Percentiles rank a stretch among this genome's conserved stretches.
These are phyloP conservation scores for Cyberlindnera mississippiensis DNA, from an alignment of 805 yeast species.

Conservation along the genomic window DNA sequence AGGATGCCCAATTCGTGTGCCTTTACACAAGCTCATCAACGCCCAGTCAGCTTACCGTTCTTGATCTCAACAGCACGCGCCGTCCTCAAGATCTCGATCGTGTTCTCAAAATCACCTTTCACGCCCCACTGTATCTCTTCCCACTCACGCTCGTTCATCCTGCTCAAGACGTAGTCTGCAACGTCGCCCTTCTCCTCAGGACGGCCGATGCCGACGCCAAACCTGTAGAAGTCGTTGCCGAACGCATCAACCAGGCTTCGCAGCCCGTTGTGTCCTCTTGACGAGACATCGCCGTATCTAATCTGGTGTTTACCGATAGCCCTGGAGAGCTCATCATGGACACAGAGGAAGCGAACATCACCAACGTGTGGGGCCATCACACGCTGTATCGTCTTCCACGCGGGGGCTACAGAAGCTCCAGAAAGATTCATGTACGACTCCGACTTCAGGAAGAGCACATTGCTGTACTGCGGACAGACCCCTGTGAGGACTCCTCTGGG, in stretches of 20 bases:
- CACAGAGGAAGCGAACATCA: conserved; percentile 46
- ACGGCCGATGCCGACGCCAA: conserved; percentile 77
- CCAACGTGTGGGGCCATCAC: conserved; percentile 19
- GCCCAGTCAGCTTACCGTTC: conserved; percentile 1
- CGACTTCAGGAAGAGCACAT: conserved; percentile 47
- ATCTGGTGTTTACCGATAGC: conserved; percentile 63
- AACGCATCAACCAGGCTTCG: conserved; percentile 46
- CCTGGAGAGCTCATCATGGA: conserved; percentile 77
- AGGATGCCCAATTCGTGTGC: too few species aligned
- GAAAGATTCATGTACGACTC: conserved; percentile 65
- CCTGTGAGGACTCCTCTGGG: conserved; percentile 1
- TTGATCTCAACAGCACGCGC: neutral
- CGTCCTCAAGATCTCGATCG: conserved; percentile 29
- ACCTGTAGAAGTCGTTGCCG: conserved; percentile 54
- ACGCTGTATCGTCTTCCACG: conserved; percentile 39
- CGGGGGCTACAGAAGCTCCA: conserved; percentile 51
- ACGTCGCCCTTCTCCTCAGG: conserved; percentile 44
- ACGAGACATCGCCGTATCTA: conserved; percentile 54
- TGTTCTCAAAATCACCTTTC: conserved; percentile 36
- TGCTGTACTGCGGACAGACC: conserved; percentile 16
- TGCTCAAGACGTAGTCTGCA: conserved; percentile 59
- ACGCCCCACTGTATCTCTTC: conserved; percentile 37
- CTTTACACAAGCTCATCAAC: too few species aligned
- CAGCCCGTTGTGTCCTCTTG: conserved; percentile 85
- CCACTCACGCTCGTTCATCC: conserved; percentile 43